phyloP scores from a whole-genome alignment of 2,329 filamentous ascomycete species.

The Sclerotinia nivalis region DNA sequence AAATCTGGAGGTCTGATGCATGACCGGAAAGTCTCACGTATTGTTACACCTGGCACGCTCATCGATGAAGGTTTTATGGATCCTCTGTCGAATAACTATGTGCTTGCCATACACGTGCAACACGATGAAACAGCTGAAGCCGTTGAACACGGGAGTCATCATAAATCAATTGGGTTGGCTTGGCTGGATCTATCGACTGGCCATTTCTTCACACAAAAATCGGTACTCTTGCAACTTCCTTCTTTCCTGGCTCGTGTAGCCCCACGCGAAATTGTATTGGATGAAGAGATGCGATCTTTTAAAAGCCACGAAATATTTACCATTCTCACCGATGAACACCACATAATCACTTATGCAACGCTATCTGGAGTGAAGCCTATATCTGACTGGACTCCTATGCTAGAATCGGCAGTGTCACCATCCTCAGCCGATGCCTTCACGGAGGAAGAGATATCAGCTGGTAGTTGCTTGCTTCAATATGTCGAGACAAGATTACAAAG shows the following conservation, averaged over 20 bases:
- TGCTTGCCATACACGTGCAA: constrained; percentile 74
- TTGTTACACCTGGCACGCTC: constrained; percentile 91
- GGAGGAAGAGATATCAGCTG: constrained; percentile 70
- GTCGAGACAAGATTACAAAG: constrained; percentile 77
- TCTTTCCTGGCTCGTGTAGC: constrained; percentile 80
- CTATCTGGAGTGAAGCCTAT: constrained; percentile 43
- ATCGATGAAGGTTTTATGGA: constrained; percentile 99
- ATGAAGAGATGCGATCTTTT: constrained; percentile 60
- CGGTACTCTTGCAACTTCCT: constrained; percentile 69
- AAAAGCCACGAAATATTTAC: constrained; percentile 62
- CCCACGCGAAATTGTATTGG: constrained; percentile 81
- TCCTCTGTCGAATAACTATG: constrained; percentile 88
- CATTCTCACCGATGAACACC: constrained; percentile 72
- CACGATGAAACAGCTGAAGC: constrained; percentile 22
- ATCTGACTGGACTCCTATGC: constrained; percentile 68
- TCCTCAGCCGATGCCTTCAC: constrained; percentile 60
- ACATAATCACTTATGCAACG: constrained; percentile 72
- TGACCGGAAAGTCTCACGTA: constrained; percentile 78
- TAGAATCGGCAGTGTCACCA: constrained; percentile 69
- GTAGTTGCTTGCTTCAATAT: constrained; percentile 80
- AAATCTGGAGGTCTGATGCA: constrained; percentile 80
- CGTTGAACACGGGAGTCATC: not conserved
- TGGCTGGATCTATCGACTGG: constrained; percentile 97
- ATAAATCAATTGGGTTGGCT: constrained; percentile 68
- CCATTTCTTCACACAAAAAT: constrained; percentile 83